Conservation (phyloP, 768 basidiomycete species). For the Hygrophoropsis aurantiaca region DNA sequence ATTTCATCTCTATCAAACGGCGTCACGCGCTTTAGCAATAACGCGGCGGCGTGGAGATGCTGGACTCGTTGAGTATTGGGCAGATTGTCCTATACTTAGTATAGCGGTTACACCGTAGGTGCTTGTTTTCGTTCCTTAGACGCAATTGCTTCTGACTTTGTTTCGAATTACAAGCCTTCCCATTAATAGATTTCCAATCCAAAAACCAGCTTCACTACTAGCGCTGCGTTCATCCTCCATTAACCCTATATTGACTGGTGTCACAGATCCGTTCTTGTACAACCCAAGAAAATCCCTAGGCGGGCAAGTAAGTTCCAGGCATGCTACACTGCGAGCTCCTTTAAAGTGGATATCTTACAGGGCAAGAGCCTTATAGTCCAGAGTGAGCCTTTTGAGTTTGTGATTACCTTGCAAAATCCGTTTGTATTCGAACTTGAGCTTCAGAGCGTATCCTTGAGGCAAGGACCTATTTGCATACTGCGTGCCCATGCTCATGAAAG, state of each 20-base stretch:
- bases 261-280: slow-evolving; percentile 84
- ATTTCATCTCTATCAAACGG: slow-evolving; percentile 70
- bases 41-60: slow-evolving; percentile 77
- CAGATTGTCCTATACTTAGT: slow-evolving; percentile 75
- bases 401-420: slow-evolving; percentile 85
- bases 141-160: slow-evolving; percentile 1
- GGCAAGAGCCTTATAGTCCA: slow-evolving; percentile 70
- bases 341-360: slow-evolving; percentile 28
- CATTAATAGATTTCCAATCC: slow-evolving; percentile 65
- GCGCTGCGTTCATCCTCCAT: slow-evolving; percentile 38
- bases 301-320: slow-evolving; percentile 49
- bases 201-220: slow-evolving; percentile 65
- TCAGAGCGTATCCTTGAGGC: slow-evolving; percentile 82
- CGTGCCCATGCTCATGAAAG: background rate
- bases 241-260: slow-evolving; percentile 53
- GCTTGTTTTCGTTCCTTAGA: slow-evolving; percentile 3
- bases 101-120: slow-evolving; percentile 77
- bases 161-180: slow-evolving; percentile 52
- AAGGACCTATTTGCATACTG: slow-evolving; percentile 8
- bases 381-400: slow-evolving; percentile 80
- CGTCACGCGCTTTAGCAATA: slow-evolving; percentile 68
- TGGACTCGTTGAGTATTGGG: slow-evolving; percentile 81
- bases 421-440: slow-evolving; percentile 91
- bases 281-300: slow-evolving; percentile 73
- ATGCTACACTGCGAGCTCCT: slow-evolving; percentile 1